These are phyloP conservation scores for Gliomastix tumulicola DNA, from an alignment of 2,329 filamentous ascomycete genomes.

Conservation along the genomic window DNA sequence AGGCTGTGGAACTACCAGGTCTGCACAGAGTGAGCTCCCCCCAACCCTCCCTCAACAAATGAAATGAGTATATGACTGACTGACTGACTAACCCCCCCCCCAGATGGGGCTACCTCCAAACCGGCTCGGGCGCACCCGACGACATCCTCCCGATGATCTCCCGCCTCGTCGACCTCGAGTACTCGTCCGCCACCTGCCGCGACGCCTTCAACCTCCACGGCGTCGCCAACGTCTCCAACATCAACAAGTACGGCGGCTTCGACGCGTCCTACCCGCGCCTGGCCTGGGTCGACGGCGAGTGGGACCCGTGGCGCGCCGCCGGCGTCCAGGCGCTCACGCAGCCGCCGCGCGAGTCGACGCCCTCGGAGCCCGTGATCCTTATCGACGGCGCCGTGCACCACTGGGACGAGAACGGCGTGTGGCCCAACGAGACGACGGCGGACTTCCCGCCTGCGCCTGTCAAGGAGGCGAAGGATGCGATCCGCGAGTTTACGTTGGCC, in stretches of 20 bases:
- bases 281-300: slow-evolving; percentile 68
- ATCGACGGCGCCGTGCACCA: slow-evolving; percentile 8
- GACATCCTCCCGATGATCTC: slow-evolving; percentile 64
- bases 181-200: slow-evolving; percentile 54
- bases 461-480: slow-evolving; percentile 3
- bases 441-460: slow-evolving; percentile 4
- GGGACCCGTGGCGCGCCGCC: slow-evolving; percentile 74
- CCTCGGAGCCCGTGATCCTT: slow-evolving; percentile 5
- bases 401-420: slow-evolving; percentile 8
- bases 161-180: slow-evolving; percentile 59
- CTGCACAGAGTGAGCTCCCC: slow-evolving; percentile 6
- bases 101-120: slow-evolving; percentile 71
- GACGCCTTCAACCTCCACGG: slow-evolving; percentile 63
- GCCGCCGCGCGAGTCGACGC: slow-evolving; percentile 3
- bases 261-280: slow-evolving; percentile 67
- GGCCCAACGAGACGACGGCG: slow-evolving; percentile 1
- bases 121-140: slow-evolving; percentile 61
- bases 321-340: slow-evolving; percentile 57
- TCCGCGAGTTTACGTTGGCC: slow-evolving; percentile 4
- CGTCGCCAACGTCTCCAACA: slow-evolving; percentile 53
- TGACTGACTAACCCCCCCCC: slow-evolving; percentile 3
- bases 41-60: not conserved
- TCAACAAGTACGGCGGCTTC: slow-evolving; percentile 75
- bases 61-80: not conserved
- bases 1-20: slow-evolving; percentile 8